Evolutionary conservation across 169 alveolate species (phyloP), one percentile per base, ranked within the genome.

Genomic region (Plasmodium vivax): DNA sequence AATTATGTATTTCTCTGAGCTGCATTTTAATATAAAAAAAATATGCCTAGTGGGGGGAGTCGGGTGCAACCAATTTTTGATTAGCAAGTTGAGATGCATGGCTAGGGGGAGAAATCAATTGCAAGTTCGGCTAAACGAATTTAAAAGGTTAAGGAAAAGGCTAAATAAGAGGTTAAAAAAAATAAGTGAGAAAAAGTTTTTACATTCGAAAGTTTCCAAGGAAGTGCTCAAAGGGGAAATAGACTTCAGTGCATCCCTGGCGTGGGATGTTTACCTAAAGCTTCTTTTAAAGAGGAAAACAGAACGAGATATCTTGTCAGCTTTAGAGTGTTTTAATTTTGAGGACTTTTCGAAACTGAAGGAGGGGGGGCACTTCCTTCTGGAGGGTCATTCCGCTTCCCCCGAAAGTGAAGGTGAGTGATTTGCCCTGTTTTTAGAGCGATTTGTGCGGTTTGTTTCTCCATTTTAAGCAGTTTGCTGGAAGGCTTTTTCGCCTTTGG

Each of bases 21-120:
- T 88, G 6, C 94, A 88, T 88, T 88, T 88, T 54, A 80, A 88
- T 51, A 80, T 88, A 88, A 88, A 88, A 51, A 80, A 88, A 27
- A 27, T 88, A 88, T 88, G 34, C 83, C 79, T 88, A 56, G 94
- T 88, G 23, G 94, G 94, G 23, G 94, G 94, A 14, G 94, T 88
- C 27, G 94, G 94, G 8, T 88, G 94, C 72, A 88, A 88, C 34
- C 41, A 80, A 6, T 88, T 88, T 80, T 54, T 88, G 79, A 79
- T 34, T 38, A 72, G 47, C 12, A 80, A 82, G 81, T 88, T 88
- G 73, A 88, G 51, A 80, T 10, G 47, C 23, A 34, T 88, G 83
- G 90, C 90, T 68, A 38, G 43, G 74, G 51, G 27, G 9, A 58
- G 94, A 54, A 62, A 14, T 38, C 68, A 77, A n/a, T 32, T 16